Conservation (phyloP, 805 yeast species). For the Lipomyces orientalis region DNA sequence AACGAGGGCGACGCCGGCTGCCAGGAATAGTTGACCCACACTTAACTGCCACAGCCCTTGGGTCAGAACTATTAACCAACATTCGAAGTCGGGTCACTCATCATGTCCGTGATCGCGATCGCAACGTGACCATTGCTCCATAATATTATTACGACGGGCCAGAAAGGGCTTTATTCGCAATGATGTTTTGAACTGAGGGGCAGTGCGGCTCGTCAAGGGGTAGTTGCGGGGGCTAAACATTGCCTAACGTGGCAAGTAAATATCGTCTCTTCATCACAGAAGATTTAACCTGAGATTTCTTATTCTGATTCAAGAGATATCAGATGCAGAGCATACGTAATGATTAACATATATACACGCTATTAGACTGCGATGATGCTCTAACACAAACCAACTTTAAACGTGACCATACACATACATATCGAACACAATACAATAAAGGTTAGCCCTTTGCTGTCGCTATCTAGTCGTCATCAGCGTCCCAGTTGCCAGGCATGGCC, state of each 20-base stretch:
- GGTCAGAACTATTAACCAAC: too few relatives aligned
- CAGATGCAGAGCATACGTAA: not conserved
- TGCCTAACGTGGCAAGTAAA: too few relatives aligned
- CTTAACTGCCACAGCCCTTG: too few relatives aligned
- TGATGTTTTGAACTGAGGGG: not conserved
- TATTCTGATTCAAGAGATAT: too few relatives aligned
- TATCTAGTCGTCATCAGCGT: constrained; percentile 67
- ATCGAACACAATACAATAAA: not conserved
- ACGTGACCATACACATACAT: not conserved
- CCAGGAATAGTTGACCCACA: too few relatives aligned
- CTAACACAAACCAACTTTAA: not conserved
- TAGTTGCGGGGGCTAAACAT: too few relatives aligned
- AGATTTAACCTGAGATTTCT: too few relatives aligned
- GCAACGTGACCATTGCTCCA: not conserved
- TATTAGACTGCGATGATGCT: not conserved
- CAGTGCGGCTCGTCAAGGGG: not conserved
- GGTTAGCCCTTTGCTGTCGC: not conserved
- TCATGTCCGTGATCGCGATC: not conserved
- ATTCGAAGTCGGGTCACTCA: too few relatives aligned
- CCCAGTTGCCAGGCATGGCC: constrained; percentile 94
- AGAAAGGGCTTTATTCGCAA: not conserved
- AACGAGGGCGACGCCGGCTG: not conserved
- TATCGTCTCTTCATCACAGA: too few relatives aligned
- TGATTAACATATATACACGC: not conserved
- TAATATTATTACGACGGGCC: not conserved